Base-by-base conservation (phyloP, 1,284 basidiomycete species). In the Malassezia globosa region DNA sequence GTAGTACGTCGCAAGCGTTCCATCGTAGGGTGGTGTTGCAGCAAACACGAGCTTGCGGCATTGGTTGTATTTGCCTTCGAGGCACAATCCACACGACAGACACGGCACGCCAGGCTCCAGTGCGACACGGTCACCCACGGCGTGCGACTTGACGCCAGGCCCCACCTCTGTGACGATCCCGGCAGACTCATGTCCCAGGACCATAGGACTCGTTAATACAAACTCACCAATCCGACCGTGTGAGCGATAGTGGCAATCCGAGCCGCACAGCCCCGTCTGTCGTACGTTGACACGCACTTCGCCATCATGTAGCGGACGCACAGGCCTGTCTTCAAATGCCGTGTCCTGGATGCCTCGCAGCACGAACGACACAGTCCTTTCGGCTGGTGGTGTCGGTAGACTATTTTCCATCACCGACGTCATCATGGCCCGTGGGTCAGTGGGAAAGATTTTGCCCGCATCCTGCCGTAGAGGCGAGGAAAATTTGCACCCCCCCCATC, bases 201-300 rank as follows among this genome's bases (percentile, higher is more conserved):
- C 85, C 86, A 88, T 88, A 3, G 85, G 85, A 42, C 78, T 77
- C 47, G 81, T 74, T 44, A 87, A 81, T 37, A 83, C 73, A 70
- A 84, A 87, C 66, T 85, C 80, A 34, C 82, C 73, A 48, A 72
- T 69, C 31, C 59, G 60, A 10, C 62, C 63, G 33, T 67, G 61
- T 48, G 61, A 51, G 27, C 59, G 55, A 56, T 66, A 69, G 59
- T 66, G 66, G 35, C 72, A 81, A 78, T 45, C 87, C 82, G 61
- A 83, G 77, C 33, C 79, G 77, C 44, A 85, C 75, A 74, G 83
- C 85, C 71, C 88, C 82, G 22, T 85, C 75, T 92, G 89, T 74
- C 88, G 88, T 41, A 95, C 82, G 65, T 86, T 80, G 39, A 96
- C 81, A 25, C 95, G 80, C 37, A 90, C 87, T 63, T 94, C 84